Base-by-base conservation (phyloP, 139 green algal genomes). In the Chlamydomonas urium region DNA sequence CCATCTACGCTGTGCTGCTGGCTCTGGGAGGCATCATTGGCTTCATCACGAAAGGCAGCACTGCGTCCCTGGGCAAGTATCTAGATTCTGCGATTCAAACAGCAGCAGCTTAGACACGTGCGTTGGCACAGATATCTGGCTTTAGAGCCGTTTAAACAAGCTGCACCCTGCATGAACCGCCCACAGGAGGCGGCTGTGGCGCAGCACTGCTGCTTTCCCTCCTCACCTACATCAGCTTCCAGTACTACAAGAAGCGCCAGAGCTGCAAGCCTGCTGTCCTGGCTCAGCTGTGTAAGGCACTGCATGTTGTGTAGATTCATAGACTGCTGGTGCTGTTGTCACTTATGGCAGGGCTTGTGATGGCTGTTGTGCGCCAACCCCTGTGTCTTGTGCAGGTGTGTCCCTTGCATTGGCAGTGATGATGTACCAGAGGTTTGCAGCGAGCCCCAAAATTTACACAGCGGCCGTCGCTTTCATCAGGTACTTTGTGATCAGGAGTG, bases 171-270 rank as follows among this genome's bases (percentile, higher is more conserved):
- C n/a, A n/a, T n/a, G n/a, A n/a, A n/a, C n/a, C n/a, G n/a, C n/a
- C n/a, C n/a, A 26, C 53, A 63, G 53, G 17, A 34, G 53, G 53
- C 10, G 53, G 53, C 26, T 17, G 21, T 14, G 53, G 53, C 6
- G 24, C 53, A 10, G 53, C 53, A 6, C 26, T 63, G 53, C 24
- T 63, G 17, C 53, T 63, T 5, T 63, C 53, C 53, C 26, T 63
- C 17, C 53, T 63, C 26, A 63, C 53, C 29, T 63, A 63, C 53
- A 63, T 63, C 53, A 63, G 53, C 53, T 63, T 63, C 26, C 53
- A 63, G 19, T 63, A 63, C 53, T 63, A 63, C 53, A 63, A 63
- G 26, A 33, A 63, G n/a, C 53, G 53, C 14, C 10, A 63, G 53
- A 63, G 53, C 53, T 63, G 53, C 53, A 63, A 63, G 53, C 53